Evolutionary conservation across 2,329 filamentous ascomycete genomes (phyloP).

Genomic region (Botryotinia calthae): DNA sequence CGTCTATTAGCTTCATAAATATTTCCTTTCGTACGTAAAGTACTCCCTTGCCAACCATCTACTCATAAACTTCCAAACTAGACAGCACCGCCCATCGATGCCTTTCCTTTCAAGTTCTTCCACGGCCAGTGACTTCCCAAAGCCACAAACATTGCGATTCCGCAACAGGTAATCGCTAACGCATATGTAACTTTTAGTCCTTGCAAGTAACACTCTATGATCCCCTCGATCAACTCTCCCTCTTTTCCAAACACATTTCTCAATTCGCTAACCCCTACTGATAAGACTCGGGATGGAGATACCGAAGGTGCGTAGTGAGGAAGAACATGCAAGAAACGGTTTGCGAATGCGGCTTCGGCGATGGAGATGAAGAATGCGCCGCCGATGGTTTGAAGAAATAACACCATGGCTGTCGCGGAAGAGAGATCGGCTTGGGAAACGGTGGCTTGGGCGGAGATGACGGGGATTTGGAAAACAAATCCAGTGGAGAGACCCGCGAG

Average conservation of each 20-base stretch:
- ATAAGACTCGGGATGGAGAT: conserved; percentile 41
- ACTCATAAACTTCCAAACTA: background rate
- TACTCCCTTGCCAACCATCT: too few species aligned
- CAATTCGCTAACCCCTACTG: conserved; percentile 55
- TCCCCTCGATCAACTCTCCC: conserved; percentile 47
- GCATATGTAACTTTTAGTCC: conserved; percentile 63
- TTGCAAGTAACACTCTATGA: conserved; percentile 61
- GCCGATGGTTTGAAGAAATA: conserved; percentile 50
- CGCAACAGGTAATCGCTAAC: conserved; percentile 51
- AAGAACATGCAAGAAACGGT: conserved; percentile 44
- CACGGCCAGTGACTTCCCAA: conserved; percentile 41
- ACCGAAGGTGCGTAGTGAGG: conserved; percentile 41
- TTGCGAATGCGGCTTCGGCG: conserved; percentile 48
- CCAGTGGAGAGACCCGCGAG: conserved; percentile 56
- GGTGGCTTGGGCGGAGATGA: conserved; percentile 41
- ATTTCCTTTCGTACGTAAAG: too few species aligned
- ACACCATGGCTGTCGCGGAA: conserved; percentile 48
- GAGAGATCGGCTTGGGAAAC: conserved; percentile 45
- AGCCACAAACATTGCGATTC: conserved; percentile 41
- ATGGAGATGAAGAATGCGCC: conserved; percentile 51
- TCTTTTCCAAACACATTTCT: conserved; percentile 47
- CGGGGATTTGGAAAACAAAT: conserved; percentile 49
- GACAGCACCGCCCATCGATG: conserved; percentile 27
- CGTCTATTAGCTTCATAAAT: background rate
- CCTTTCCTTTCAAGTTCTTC: conserved; percentile 35